Percentiles rank a stretch among this genome's conserved stretches.
Evolutionary conservation across 1,284 basidiomycete species (phyloP).

Genomic region (Cryptococcus hybrid): DNA sequence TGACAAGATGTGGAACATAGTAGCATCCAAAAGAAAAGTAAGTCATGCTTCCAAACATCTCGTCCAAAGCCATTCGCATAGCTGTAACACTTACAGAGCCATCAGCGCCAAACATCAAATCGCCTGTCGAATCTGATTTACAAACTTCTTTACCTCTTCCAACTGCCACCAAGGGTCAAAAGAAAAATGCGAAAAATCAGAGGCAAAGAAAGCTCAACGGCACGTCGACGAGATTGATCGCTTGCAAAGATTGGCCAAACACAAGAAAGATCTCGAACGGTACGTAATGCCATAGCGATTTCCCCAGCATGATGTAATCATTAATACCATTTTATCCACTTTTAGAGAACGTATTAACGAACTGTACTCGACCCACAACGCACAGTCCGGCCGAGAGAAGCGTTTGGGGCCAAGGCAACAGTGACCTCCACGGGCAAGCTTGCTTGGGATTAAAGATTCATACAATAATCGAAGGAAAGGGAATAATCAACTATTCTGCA

Average conservation of each 20-base stretch:
- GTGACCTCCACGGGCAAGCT: slow-evolving; percentile 38
- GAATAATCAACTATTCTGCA: too few relatives aligned
- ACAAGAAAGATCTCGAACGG: slow-evolving; percentile 42
- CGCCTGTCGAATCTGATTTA: slow-evolving; percentile 4
- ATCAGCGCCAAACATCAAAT: slow-evolving; percentile 24
- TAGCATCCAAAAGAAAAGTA: slow-evolving; percentile 42
- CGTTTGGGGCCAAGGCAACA: slow-evolving; percentile 22
- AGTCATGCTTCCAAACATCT: slow-evolving; percentile 4
- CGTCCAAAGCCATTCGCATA: background rate
- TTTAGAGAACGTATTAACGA: slow-evolving; percentile 41
- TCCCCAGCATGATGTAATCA: background rate
- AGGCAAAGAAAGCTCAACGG: slow-evolving; percentile 40
- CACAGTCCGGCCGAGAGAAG: slow-evolving; percentile 1
- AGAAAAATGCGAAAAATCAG: slow-evolving; percentile 47
- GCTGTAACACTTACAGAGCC: slow-evolving; percentile 22
- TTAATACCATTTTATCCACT: background rate
- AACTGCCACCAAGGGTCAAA: slow-evolving; percentile 33
- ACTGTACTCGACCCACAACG: slow-evolving; percentile 25
- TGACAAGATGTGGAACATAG: slow-evolving; percentile 32
- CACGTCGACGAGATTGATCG: slow-evolving; percentile 42
- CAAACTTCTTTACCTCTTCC: slow-evolving; percentile 22
- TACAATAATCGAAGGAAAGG: background rate
- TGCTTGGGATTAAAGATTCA: slow-evolving; percentile 35
- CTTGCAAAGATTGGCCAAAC: slow-evolving; percentile 31
- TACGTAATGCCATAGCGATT: slow-evolving; percentile 15